phyloP scores from a whole-genome alignment of 306 rosid species.

The Parietaria judaica region DNA sequence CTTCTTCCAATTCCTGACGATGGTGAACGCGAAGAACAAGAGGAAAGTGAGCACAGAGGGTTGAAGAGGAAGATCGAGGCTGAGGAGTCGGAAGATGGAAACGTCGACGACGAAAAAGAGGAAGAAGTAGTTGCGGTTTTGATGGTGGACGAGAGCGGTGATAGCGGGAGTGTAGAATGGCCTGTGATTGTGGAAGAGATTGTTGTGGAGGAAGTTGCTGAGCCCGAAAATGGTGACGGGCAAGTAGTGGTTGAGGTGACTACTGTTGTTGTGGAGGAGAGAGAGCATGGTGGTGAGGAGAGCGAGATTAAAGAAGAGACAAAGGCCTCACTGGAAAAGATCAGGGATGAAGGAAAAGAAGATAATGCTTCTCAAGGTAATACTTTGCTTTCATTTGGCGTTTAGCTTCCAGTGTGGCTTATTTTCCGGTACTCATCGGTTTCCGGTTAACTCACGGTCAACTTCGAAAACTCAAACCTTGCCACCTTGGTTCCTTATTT shows the following conservation, averaged over 20 bases:
- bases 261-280: conserved; percentile 16
- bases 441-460: too few species aligned
- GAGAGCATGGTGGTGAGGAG: conserved; percentile 24
- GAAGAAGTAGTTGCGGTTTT: conserved; percentile 9
- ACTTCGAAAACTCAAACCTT: too few species aligned
- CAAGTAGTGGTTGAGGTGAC: conserved; percentile 22
- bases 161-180: conserved; percentile 2
- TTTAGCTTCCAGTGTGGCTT: too few species aligned
- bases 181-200: conserved; percentile 5
- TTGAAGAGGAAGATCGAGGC: conserved; percentile 19
- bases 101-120: background rate
- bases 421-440: too few species aligned
- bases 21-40: conserved; percentile 17
- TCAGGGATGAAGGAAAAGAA: conserved; percentile 41
- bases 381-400: too few species aligned
- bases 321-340: conserved; percentile 31
- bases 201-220: conserved; percentile 15
- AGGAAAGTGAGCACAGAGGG: conserved; percentile 12
- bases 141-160: conserved; percentile 7
- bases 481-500: too few species aligned
- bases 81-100: background rate
- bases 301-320: conserved; percentile 39
- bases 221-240: conserved; percentile 12
- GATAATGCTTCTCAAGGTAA: conserved; percentile 29
- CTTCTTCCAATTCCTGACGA: conserved; percentile 41